These are phyloP conservation scores for Trichoderma erinaceum DNA, from an alignment of 495 filamentous ascomycete genomes.

Conservation along the genomic window DNA sequence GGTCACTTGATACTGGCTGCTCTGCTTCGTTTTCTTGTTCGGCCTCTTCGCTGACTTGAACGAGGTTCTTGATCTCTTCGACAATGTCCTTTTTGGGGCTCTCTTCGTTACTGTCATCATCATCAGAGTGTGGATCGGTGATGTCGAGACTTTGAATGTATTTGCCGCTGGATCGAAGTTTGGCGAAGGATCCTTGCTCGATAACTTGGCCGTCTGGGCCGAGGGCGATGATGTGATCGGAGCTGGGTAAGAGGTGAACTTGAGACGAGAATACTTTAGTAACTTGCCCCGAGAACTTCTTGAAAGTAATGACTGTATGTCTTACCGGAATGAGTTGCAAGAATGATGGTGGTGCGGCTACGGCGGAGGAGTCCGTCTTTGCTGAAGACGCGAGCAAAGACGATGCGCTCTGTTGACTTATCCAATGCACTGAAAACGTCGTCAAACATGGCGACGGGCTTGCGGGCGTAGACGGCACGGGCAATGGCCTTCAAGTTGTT, in stretches of 20 bases:
- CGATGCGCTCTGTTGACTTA: slow-evolving; percentile 49
- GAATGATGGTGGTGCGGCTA: slow-evolving; percentile 43
- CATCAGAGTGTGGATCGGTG: slow-evolving; percentile 8
- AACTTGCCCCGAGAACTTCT: neutral
- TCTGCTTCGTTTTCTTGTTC: neutral
- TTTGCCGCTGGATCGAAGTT: slow-evolving; percentile 17
- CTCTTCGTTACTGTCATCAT: neutral
- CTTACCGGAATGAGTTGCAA: slow-evolving; percentile 35
- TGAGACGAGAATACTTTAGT: neutral
- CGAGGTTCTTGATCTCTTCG: neutral
- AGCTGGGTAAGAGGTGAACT: slow-evolving; percentile 35
- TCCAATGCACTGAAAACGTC: slow-evolving; percentile 49
- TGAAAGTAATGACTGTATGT: neutral
- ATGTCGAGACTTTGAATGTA: slow-evolving; percentile 21
- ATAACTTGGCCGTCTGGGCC: slow-evolving; percentile 31
- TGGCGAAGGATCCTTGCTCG: slow-evolving; percentile 38
- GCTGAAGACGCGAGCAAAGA: slow-evolving; percentile 51
- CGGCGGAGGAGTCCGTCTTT: slow-evolving; percentile 47
- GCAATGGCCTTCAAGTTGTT: slow-evolving; percentile 20
- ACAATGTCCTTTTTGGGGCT: neutral
- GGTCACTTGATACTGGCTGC: neutral
- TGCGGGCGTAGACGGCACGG: slow-evolving; percentile 23
- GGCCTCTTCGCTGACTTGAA: neutral
- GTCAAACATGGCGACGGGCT: slow-evolving; percentile 22
- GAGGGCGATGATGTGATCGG: slow-evolving; percentile 43